Conservation (phyloP, 805 yeast genomes). For the Candida endomychidarum region DNA sequence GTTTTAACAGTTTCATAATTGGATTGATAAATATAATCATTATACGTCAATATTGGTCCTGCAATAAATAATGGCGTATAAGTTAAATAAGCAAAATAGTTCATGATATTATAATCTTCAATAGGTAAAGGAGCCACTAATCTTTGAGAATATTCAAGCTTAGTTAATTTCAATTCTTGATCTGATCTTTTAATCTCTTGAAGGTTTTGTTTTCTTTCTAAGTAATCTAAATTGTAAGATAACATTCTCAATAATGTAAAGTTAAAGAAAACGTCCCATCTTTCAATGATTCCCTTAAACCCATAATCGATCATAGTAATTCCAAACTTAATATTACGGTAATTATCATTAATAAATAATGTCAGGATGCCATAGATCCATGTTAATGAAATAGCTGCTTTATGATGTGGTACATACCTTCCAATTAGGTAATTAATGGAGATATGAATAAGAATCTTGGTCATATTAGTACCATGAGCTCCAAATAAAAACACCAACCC, state of each 20-base stretch:
- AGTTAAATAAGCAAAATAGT: constrained; percentile 72
- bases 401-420: constrained; percentile 31
- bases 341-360: constrained; percentile 73
- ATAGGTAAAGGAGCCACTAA: constrained; percentile 61
- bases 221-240: constrained; percentile 78
- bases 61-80: constrained; percentile 92
- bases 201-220: constrained; percentile 37
- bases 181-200: constrained; percentile 14
- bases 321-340: constrained; percentile 54
- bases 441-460: constrained; percentile 63
- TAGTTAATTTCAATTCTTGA: constrained; percentile 9
- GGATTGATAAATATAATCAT: constrained; percentile 82
- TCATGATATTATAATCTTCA: constrained; percentile 57
- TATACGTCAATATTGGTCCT: constrained; percentile 92
- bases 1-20: constrained; percentile 55
- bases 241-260: constrained; percentile 82
- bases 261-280: constrained; percentile 97
- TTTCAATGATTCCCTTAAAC: constrained; percentile 70
- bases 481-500: constrained; percentile 67
- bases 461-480: constrained; percentile 76
- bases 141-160: constrained; percentile 61
- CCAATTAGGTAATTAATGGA: constrained; percentile 53
- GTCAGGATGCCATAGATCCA: constrained; percentile 84
- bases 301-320: constrained; percentile 58
- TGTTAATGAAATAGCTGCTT: constrained; percentile 42